Evolutionary conservation across 352 stramenopile genomes (phyloP), one percentile per base, ranked within the genome.

Genomic region (Phytopythium boreale): DNA sequence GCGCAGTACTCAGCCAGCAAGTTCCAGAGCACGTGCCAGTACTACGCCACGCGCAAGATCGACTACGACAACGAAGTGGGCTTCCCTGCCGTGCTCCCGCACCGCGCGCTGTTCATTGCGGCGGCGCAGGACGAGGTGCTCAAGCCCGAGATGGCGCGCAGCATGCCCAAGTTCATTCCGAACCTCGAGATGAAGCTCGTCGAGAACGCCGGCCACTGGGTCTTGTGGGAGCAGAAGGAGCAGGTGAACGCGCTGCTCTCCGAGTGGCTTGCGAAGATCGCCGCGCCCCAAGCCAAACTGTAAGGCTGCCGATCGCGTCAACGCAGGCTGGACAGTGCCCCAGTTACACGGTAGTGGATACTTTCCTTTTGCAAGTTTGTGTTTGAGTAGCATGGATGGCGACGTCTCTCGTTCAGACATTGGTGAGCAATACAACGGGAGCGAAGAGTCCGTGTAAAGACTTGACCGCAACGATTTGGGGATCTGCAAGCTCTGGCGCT

Each of bases 101-200:
- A 88, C 52, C 76, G 70, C 4, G 75, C 78, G n/a, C 62, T 91
- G 29, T 91, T 88, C 66, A 89, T 93, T 36, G 79, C 63, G 6
- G 84, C 84, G 0, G 73, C 63, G 22, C 69, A 88, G 15, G 81
- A 92, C 60, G 61, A 70, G 8, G 80, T 88, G 26, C 71, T 92
- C 12, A 75, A 66, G 7, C 84, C 81, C 1, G 74, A 76, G 51
- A 76, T 92, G 71, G 83, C 79, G 24, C 62, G 50, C 27, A 77
- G 84, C 27, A 92, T 92, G 83, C 62, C 71, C 27, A 63, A 75
- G 31, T 61, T 81, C 27, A 69, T 90, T 14, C 74, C 77, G 2
- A 77, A 87, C 20, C 66, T 88, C 17, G 73, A 83, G 59, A 79
- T 78, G 66, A 70, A 80, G n/a, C 58, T 85, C 4, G 66, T 90